phyloP scores from a whole-genome alignment of 371 early-diverging fungal species.

The Mucor circinelloides region DNA sequence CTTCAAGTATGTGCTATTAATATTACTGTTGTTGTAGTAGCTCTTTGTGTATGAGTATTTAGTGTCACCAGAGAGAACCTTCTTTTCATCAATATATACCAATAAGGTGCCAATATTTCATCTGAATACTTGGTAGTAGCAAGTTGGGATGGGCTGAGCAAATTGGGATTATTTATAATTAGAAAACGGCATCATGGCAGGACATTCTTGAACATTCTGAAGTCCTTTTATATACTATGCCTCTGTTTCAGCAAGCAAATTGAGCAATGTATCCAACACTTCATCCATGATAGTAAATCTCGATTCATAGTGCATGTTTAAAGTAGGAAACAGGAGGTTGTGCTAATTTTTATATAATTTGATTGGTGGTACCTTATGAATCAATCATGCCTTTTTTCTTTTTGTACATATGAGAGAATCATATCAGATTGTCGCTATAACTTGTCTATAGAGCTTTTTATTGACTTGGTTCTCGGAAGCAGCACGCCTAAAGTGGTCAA shows the following conservation, averaged over 20 bases:
- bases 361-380: slow-evolving; percentile 1
- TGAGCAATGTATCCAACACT: too few relatives aligned
- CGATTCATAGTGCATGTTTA: not conserved
- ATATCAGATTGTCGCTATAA: not conserved
- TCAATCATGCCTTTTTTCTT: not conserved
- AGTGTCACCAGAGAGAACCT: not conserved
- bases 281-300: not conserved
- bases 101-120: not conserved
- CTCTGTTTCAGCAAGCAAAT: too few relatives aligned
- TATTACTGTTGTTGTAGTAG: not conserved
- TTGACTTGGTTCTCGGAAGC: too few relatives aligned
- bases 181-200: slow-evolving; percentile 1
- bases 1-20: not conserved
- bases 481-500: too few relatives aligned
- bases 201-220: not conserved
- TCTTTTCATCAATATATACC: not conserved
- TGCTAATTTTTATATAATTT: not conserved
- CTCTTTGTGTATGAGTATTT: not conserved
- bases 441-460: too few relatives aligned
- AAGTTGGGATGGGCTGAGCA: not conserved
- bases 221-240: too few relatives aligned
- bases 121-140: not conserved
- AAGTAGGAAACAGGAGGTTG: not conserved
- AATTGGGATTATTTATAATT: not conserved
- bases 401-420: not conserved